Conservation (phyloP, 805 yeast species). For the Hanseniaspora pseudoguilliermondii region DNA sequence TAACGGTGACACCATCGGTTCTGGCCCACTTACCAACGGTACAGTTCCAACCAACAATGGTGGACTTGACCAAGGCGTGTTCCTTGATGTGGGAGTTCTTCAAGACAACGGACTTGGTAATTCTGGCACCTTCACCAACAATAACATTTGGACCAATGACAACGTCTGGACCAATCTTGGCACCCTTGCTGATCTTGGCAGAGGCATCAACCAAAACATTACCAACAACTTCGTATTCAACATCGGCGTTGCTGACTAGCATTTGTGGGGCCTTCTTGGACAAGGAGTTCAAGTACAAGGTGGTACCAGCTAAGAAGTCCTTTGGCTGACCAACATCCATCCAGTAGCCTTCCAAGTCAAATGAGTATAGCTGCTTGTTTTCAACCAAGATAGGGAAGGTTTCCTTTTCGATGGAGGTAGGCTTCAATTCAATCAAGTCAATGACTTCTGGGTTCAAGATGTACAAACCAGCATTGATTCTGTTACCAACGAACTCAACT, state of each 20-base stretch:
- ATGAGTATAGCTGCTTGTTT: slow-evolving; percentile 77
- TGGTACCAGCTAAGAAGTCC: slow-evolving; percentile 94
- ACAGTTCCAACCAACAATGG: slow-evolving; percentile 98
- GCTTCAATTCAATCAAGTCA: slow-evolving; percentile 92
- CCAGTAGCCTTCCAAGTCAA: slow-evolving; percentile 98
- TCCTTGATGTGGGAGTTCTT: slow-evolving; percentile 85
- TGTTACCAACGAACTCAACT: slow-evolving; percentile 97
- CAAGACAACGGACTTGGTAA: slow-evolving; percentile 86
- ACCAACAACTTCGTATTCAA: slow-evolving; percentile 63
- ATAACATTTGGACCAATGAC: slow-evolving; percentile 92
- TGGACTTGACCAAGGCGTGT: slow-evolving; percentile 94
- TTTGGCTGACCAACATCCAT: slow-evolving; percentile 99
- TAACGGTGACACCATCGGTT: slow-evolving; percentile 91
- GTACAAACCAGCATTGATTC: slow-evolving; percentile 98
- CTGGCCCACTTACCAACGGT: slow-evolving; percentile 98
- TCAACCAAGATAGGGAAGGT: slow-evolving; percentile 95
- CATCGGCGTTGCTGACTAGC: slow-evolving; percentile 38
- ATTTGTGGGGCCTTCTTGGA: slow-evolving; percentile 63
- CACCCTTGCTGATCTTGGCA: slow-evolving; percentile 82
- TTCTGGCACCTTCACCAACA: slow-evolving; percentile 97
- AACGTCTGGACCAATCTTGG: slow-evolving; percentile 97
- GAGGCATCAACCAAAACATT: slow-evolving; percentile 90
- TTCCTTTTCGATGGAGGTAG: slow-evolving; percentile 98
- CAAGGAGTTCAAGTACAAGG: slow-evolving; percentile 76
- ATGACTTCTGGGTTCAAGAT: slow-evolving; percentile 95